Evolutionary conservation across 148 eudicot genomes (phyloP), one percentile per base, ranked within the genome.

Genomic region (Mesembryanthemum crystallinum): DNA sequence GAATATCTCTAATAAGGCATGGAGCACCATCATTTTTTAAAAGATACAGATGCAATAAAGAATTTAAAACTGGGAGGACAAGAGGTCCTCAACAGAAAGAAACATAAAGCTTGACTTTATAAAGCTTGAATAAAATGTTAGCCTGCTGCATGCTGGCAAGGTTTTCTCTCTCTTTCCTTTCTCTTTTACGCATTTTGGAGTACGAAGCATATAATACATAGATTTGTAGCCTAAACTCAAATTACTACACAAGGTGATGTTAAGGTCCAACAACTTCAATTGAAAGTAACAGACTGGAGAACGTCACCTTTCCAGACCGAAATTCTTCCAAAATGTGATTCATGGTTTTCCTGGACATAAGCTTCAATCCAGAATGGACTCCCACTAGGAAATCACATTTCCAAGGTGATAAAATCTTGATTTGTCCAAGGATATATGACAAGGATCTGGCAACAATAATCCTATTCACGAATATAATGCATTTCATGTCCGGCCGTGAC

Each of bases 381-480:
- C 98, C 99, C 28, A 89, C 87, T 43, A 95, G 88, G 78, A 73
- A 92, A 74, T 67, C 86, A 78, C 92, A 89, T 77, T 80, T 90
- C 99, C 99, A 95, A 77, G 89, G 81, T 62, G 92, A 86, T 61
- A 92, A 79, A 70, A 83, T 74, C 76, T 82, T 86, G 37, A 91
- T 82, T 33, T 82, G 82, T 51, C 69, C 85, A 82, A 92, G 91
- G 64, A 92, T 85, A 67, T 76, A 72, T 0, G 92, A 85, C 78
- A 95, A 85, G 73, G 94, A 83, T 82, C 97, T 89, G 45, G 99
- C 99, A 78, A 91, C 80, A 75, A 91, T 75, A 80, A 92, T 91
- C 85, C 97, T 89, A 82, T 85, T 91, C 77, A 95, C 99, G 77
- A 95, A 95, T 67, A 95, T 77, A 72, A 95, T 95, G 79, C 98